Base-by-base conservation (phyloP, 352 stramenopile species). In the Pythium diclinum region DNA sequence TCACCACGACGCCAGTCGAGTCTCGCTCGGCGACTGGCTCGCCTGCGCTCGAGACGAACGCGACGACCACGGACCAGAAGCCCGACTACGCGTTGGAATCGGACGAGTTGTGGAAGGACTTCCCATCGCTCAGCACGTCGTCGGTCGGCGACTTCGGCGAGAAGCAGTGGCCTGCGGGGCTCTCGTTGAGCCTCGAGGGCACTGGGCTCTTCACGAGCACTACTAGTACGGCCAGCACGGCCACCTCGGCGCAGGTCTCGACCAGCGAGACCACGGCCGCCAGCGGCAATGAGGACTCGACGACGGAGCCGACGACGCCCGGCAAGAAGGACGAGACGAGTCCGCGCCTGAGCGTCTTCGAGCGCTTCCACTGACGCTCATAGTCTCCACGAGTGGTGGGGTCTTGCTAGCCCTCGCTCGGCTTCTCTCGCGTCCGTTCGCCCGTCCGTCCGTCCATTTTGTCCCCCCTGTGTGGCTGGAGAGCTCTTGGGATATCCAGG, bases 91-190 rank as follows among this genome's bases (percentile, higher is more conserved):
- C 74, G 13, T 56, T 88, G 32, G 74, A 87, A 60, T 77, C 83
- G 47, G 76, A 89, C 59, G 79, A 88, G 68, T 64, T 92, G 52
- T 92, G 83, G 83, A 91, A 91, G 70, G 81, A 91, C 53, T 92
- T 90, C 59, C 71, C 83, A 11, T 77, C 81, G 16, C 63, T 75
- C 16, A 69, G 46, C 57, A 69, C 70, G 17, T 59, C 72, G 19
- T 76, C 72, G 33, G 54, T 65, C 53, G 59, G 55, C 32, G 57
- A 71, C 49, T 72, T 72, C 32, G 56, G 60, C 21, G 77, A 88
- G 59, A 77, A 83, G 56, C 73, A 81, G 56, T 91, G 82, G 82
- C 81, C 78, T 23, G 71, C 82, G 9, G 78, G 79, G 11, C 69
- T 91, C 28, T 79, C 76, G 55, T 72, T 89, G 46, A 87, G 72